Conservation (phyloP, 371 early-diverging fungal species). For the Mortierella sp. region DNA sequence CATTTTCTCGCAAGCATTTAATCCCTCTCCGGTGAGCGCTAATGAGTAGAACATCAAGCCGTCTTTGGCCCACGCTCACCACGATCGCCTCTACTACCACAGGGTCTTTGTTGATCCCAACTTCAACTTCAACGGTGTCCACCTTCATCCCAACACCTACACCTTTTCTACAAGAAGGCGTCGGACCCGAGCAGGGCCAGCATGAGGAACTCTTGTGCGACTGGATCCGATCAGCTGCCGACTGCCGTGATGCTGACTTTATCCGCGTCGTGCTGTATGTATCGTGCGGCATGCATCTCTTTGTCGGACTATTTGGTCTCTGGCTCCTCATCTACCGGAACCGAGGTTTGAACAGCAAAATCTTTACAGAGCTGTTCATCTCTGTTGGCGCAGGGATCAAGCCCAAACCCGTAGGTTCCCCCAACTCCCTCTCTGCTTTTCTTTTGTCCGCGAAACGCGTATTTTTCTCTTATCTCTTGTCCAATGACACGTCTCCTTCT, state of each 20-base stretch:
- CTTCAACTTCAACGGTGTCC: background rate
- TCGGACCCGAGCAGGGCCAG: background rate
- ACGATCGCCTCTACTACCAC: slow-evolving; percentile 17
- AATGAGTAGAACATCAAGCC: too few relatives aligned
- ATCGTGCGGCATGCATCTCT: slow-evolving; percentile 34
- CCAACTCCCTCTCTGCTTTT: background rate
- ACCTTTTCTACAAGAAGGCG: background rate
- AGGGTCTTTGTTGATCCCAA: background rate
- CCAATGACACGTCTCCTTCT: background rate
- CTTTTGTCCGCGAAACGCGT: background rate
- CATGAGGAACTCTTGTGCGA: slow-evolving; percentile 25
- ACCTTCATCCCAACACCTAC: background rate
- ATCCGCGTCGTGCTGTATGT: slow-evolving; percentile 23
- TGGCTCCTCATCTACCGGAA: slow-evolving; percentile 47
- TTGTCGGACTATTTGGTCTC: slow-evolving; percentile 31
- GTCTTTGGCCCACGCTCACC: slow-evolving; percentile 7
- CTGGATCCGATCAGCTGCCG: slow-evolving; percentile 44
- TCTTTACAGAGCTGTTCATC: slow-evolving; percentile 39
- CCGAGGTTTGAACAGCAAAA: slow-evolving; percentile 40
- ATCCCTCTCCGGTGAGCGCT: too few relatives aligned
- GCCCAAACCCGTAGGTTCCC: slow-evolving; percentile 48
- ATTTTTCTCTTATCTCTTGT: background rate
- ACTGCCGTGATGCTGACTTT: slow-evolving; percentile 49
- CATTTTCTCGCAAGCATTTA: too few relatives aligned
- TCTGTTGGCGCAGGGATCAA: slow-evolving; percentile 35